Conservation (phyloP, 2,329 filamentous ascomycete genomes). For the Leptographium wingfieldii region DNA sequence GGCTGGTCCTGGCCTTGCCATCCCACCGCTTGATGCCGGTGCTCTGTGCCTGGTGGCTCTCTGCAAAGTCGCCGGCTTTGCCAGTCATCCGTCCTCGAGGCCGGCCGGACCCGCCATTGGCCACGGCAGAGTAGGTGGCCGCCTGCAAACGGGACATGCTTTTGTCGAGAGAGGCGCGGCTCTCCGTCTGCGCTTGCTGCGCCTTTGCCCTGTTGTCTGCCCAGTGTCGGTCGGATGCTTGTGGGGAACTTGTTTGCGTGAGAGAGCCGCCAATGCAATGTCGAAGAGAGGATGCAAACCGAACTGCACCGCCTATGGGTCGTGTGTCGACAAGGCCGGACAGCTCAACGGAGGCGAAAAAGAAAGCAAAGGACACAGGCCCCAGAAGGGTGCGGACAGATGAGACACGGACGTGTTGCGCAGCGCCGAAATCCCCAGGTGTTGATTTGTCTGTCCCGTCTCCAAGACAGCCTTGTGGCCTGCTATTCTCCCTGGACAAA, state of each 20-base stretch:
- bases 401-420: neutral
- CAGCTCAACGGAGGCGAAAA: neutral
- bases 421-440: neutral
- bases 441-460: neutral
- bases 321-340: neutral
- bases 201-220: neutral
- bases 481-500: neutral
- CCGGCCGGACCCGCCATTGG: conserved; percentile 22
- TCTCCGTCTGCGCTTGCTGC: neutral
- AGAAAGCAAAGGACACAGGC: neutral
- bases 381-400: neutral
- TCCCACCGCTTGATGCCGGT: conserved; percentile 36
- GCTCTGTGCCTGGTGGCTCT: conserved; percentile 13
- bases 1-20: conserved; percentile 29
- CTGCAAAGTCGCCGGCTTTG: conserved; percentile 19
- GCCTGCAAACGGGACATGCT: conserved; percentile 5
- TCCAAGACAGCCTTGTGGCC: neutral
- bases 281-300: neutral
- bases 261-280: neutral
- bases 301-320: neutral
- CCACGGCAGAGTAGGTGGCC: conserved; percentile 13
- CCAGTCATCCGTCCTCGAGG: conserved; percentile 23
- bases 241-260: neutral
- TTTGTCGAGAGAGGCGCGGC: neutral
- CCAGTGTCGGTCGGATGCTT: neutral